Percentiles rank a stretch among this genome's conserved stretches.
Conservation (phyloP, 1,284 basidiomycete species). For the Pascua guehoae region DNA sequence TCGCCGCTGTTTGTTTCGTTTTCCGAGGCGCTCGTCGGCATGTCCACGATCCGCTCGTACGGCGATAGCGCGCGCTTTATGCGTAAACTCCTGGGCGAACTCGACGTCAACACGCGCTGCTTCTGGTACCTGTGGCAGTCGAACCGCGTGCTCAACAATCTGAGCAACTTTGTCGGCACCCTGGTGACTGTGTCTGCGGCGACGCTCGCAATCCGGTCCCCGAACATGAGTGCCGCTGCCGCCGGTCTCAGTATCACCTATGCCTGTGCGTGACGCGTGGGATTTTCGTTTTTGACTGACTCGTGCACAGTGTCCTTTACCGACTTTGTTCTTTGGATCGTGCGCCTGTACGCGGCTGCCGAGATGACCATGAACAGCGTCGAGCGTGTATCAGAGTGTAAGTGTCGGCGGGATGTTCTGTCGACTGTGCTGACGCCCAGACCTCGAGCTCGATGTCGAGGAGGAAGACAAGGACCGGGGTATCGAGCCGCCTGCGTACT, state of each 20-base stretch:
- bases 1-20: conserved; percentile 59
- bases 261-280: conserved; percentile 28
- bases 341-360: conserved; percentile 50
- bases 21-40: conserved; percentile 50
- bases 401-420: conserved; percentile 6
- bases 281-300: too few species aligned
- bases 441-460: conserved; percentile 51
- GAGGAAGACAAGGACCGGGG: conserved; percentile 48
- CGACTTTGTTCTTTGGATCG: conserved; percentile 52
- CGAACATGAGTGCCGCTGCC: conserved; percentile 45
- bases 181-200: conserved; percentile 51
- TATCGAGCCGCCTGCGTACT: conserved; percentile 52
- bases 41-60: conserved; percentile 54
- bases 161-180: conserved; percentile 51
- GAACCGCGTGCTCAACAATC: conserved; percentile 52
- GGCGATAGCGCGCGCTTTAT: conserved; percentile 53
- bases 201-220: conserved; percentile 48
- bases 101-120: conserved; percentile 52
- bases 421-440: conserved; percentile 18
- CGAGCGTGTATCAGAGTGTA: conserved; percentile 54
- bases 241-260: conserved; percentile 44
- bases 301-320: conserved; percentile 44
- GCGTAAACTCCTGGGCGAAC: conserved; percentile 46
- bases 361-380: conserved; percentile 51
- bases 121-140: conserved; percentile 50